Evolutionary conservation across 2,329 filamentous ascomycete species (phyloP), one percentile per base, ranked within the genome.

Genomic region (Botrytis tulipae): DNA sequence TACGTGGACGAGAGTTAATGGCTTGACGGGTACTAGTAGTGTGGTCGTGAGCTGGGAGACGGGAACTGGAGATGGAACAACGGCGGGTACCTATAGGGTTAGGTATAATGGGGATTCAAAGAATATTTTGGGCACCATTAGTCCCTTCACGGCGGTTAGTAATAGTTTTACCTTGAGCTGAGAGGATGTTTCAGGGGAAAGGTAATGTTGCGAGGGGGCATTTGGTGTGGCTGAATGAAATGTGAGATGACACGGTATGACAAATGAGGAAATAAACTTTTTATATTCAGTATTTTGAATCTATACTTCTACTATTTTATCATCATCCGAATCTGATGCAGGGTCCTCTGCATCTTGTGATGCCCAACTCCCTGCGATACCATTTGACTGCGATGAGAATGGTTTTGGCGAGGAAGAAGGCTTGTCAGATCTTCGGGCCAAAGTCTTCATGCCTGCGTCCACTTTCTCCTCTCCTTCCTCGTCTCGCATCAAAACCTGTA

Each of bases 31-130:
- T 0, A 90, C 90, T 35, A 97, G 93, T 79, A 89, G 94, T 80
- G 95, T 94, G 1, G 90, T 87, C 14, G 86, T 97, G 66, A 86
- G 87, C 69, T 98, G 95, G 95, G 92, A 95, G 83, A 91, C 92
- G 46, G 90, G 89, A 82, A 82, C 84, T 73, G 35, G n/a, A 29
- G 51, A 70, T 70, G 75, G 73, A 73, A 87, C 87, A 35, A 84
- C 85, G 73, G 80, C 82, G 1, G 94, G 94, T 0, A 89, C 87
- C 59, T 98, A 97, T 82, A 85, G 94, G 57, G 82, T 97, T 68
- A 88, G 86, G 83, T 98, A 98, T 80, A 94, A 91, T 82, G 95
- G 95, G 0, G 94, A 97, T 83, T 85, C 89, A 1, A 98, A 95
- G 87, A 78, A 90, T 18, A 78, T 87, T 46, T 46, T 73, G 7